These are phyloP conservation scores for Talaromyces sp. DNA, from an alignment of 2,329 filamentous ascomycete species.

Conservation along the genomic window DNA sequence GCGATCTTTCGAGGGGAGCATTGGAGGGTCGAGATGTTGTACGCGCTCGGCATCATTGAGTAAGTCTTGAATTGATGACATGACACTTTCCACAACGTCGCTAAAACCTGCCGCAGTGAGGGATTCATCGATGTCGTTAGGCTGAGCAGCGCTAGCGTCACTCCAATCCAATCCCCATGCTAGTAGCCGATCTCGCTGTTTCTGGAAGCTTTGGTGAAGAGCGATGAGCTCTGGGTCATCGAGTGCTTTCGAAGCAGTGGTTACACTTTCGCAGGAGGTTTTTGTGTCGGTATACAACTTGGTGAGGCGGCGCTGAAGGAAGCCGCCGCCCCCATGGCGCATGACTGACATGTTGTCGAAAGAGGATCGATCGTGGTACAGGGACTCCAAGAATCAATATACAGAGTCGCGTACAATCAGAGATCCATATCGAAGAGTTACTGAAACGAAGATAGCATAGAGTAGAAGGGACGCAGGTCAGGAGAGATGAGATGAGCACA, in stretches of 20 bases:
- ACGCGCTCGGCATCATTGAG: slow-evolving; percentile 64
- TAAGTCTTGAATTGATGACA: slow-evolving; percentile 65
- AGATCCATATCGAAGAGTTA: slow-evolving; percentile 18
- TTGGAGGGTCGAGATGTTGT: slow-evolving; percentile 49
- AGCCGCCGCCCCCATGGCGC: slow-evolving; percentile 43
- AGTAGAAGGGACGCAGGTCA: background rate
- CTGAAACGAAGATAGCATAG: slow-evolving; percentile 11
- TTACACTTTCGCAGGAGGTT: slow-evolving; percentile 60
- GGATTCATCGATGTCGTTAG: slow-evolving; percentile 65
- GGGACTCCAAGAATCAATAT: slow-evolving; percentile 13
- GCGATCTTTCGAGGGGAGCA: slow-evolving; percentile 40
- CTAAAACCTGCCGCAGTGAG: slow-evolving; percentile 64
- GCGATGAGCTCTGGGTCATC: slow-evolving; percentile 58
- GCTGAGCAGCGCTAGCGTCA: slow-evolving; percentile 59
- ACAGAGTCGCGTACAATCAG: slow-evolving; percentile 8
- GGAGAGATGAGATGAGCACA: slow-evolving; percentile 2
- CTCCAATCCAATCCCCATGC: slow-evolving; percentile 70
- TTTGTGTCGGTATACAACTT: slow-evolving; percentile 68
- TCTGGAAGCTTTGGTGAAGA: slow-evolving; percentile 62
- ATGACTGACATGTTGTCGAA: slow-evolving; percentile 50
- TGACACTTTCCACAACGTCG: slow-evolving; percentile 65
- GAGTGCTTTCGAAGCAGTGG: slow-evolving; percentile 50
- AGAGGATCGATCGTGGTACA: slow-evolving; percentile 18
- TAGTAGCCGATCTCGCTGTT: slow-evolving; percentile 65
- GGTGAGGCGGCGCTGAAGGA: slow-evolving; percentile 55